Evolutionary conservation across 2,329 filamentous ascomycete species (phyloP).

Genomic region (Xylaria hypoxylon): DNA sequence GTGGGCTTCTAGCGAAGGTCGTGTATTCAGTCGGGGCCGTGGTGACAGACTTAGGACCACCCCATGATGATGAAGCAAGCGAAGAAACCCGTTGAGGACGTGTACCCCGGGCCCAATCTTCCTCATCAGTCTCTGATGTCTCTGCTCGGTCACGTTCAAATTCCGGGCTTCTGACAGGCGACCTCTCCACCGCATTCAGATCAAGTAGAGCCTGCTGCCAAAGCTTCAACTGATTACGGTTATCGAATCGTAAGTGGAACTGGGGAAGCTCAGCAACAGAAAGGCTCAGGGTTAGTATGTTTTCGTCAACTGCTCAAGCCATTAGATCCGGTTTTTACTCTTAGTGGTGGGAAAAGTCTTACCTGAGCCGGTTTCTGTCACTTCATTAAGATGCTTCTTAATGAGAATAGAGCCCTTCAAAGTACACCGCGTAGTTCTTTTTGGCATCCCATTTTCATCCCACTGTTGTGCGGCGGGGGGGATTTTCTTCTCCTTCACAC

Average conservation of each 20-base stretch:
- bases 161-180: slow-evolving; percentile 75
- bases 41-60: slow-evolving; percentile 82
- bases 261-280: slow-evolving; percentile 92
- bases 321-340: slow-evolving; percentile 47
- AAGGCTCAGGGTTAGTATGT: slow-evolving; percentile 87
- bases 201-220: slow-evolving; percentile 92
- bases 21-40: slow-evolving; percentile 95
- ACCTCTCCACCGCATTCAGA: slow-evolving; percentile 77
- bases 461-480: slow-evolving; percentile 70
- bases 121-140: slow-evolving; percentile 85
- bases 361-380: slow-evolving; percentile 74
- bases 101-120: slow-evolving; percentile 78
- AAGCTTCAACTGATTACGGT: slow-evolving; percentile 83
- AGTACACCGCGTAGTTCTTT: slow-evolving; percentile 81
- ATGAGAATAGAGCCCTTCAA: slow-evolving; percentile 98
- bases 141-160: slow-evolving; percentile 83
- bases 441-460: slow-evolving; percentile 68
- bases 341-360: slow-evolving; percentile 44
- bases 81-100: slow-evolving; percentile 81
- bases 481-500: slow-evolving; percentile 95
- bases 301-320: slow-evolving; percentile 71
- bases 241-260: slow-evolving; percentile 92
- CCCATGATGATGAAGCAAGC: slow-evolving; percentile 83
- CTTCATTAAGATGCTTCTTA: slow-evolving; percentile 95
- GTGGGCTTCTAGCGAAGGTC: slow-evolving; percentile 69